These are phyloP conservation scores for Xylariaceae sp. DNA, from an alignment of 2,329 filamentous ascomycete genomes.

Conservation along the genomic window DNA sequence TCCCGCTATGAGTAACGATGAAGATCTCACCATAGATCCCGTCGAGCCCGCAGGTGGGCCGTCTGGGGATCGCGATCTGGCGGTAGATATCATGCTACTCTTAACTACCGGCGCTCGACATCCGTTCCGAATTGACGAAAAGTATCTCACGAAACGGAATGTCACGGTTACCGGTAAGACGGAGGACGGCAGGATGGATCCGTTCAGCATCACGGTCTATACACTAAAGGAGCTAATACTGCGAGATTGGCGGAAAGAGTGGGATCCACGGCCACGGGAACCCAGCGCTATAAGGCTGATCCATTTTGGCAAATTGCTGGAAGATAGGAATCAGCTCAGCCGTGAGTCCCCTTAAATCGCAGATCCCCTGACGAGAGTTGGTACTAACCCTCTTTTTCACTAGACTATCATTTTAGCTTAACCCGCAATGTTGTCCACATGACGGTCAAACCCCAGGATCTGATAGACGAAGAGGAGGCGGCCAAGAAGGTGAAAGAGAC, in stretches of 20 bases:
- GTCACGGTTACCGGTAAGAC: constrained; percentile 72
- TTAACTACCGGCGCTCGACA: constrained; percentile 79
- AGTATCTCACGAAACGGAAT: constrained; percentile 79
- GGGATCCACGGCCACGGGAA: constrained; percentile 84
- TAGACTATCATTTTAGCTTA: constrained; percentile 68
- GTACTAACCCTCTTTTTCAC: constrained; percentile 7
- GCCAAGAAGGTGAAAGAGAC: constrained; percentile 60
- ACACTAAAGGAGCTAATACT: constrained; percentile 93
- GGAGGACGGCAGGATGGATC: constrained; percentile 66
- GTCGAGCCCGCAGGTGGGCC: constrained; percentile 39
- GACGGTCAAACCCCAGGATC: constrained; percentile 75
- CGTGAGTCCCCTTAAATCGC: constrained; percentile 59
- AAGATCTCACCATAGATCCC: constrained; percentile 41
- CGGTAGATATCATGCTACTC: constrained; percentile 78
- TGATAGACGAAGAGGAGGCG: constrained; percentile 70
- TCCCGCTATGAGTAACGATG: constrained; percentile 29
- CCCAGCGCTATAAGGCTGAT: constrained; percentile 90
- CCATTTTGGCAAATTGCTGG: constrained; percentile 85
- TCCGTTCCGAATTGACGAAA: constrained; percentile 87
- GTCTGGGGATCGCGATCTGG: constrained; percentile 33
- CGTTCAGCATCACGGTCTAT: constrained; percentile 89
- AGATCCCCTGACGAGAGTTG: constrained; percentile 1
- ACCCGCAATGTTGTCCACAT: constrained; percentile 75
- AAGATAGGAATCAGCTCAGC: constrained; percentile 83
- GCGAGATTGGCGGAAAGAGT: constrained; percentile 89